Percentiles rank a stretch among this genome's conserved stretches.
These are phyloP conservation scores for Dittrichia graveolens DNA, from an alignment of 129 eudicot genomes.

Conservation along the genomic window DNA sequence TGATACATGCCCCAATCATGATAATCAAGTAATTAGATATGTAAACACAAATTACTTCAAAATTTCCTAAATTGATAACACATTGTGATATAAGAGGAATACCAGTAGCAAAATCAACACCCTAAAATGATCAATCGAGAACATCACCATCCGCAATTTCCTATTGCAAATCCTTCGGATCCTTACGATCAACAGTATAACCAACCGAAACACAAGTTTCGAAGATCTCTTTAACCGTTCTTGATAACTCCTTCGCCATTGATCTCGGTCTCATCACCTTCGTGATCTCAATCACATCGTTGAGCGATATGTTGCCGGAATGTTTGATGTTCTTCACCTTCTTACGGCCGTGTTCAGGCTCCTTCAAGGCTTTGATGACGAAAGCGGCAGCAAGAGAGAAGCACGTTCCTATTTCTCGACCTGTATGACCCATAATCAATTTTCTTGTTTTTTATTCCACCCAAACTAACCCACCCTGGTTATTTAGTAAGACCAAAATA, in stretches of 20 bases:
- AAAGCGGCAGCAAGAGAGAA: slow-evolving; percentile 17
- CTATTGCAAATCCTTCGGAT: slow-evolving; percentile 18
- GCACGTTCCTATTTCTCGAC: too few relatives aligned
- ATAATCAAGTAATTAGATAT: too few relatives aligned
- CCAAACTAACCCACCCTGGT: too few relatives aligned
- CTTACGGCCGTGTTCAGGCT: slow-evolving; percentile 16
- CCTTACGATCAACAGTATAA: slow-evolving; percentile 1
- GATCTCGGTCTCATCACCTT: slow-evolving; percentile 11
- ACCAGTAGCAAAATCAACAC: too few relatives aligned
- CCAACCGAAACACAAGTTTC: slow-evolving; percentile 23
- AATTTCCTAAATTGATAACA: too few relatives aligned
- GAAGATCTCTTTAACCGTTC: slow-evolving; percentile 8
- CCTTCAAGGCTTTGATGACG: slow-evolving; percentile 15
- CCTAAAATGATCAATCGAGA: neutral
- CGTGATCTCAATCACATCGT: slow-evolving; percentile 11
- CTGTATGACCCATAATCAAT: too few relatives aligned
- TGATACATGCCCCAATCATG: too few relatives aligned
- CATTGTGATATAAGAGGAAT: too few relatives aligned
- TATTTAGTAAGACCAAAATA: too few relatives aligned
- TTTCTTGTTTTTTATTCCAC: too few relatives aligned
- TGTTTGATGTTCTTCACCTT: slow-evolving; percentile 25
- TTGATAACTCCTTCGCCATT: slow-evolving; percentile 14
- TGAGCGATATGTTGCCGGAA: slow-evolving; percentile 1
- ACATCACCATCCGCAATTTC: slow-evolving; percentile 16
- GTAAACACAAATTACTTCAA: too few relatives aligned